Conservation (phyloP, 305 asterid genomes). For the Lippia alba region DNA sequence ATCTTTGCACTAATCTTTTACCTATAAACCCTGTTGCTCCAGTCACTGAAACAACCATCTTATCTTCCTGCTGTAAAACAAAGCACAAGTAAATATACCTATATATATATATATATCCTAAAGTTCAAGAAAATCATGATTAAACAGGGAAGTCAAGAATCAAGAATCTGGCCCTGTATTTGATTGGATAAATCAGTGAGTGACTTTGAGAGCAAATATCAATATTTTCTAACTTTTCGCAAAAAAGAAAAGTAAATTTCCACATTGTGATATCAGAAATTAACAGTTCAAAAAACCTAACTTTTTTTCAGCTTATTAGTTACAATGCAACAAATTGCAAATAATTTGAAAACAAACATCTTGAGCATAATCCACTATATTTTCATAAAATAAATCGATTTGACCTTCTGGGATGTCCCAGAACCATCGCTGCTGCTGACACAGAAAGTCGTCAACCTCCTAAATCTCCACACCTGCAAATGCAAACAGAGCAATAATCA, state of each 20-base stretch:
- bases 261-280: neutral
- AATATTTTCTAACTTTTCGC: neutral
- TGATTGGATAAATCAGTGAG: neutral
- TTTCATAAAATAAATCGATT: neutral
- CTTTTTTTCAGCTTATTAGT: neutral
- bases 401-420: conserved; percentile 43
- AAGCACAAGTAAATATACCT: conserved; percentile 10
- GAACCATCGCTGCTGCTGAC: conserved; percentile 33
- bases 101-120: too few relatives aligned
- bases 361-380: neutral
- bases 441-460: conserved; percentile 40
- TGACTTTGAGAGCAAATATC: neutral
- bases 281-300: neutral
- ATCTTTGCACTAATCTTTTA: conserved; percentile 85
- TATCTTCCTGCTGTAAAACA: conserved; percentile 53
- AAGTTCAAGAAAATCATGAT: neutral
- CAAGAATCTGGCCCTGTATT: neutral
- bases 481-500: conserved; percentile 21
- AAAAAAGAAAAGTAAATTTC: neutral
- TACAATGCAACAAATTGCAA: neutral
- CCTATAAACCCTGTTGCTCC: conserved; percentile 98
- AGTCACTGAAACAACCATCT: conserved; percentile 83
- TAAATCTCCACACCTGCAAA: conserved; percentile 46
- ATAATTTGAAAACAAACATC: neutral
- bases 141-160: neutral